A percentile compares a stretch with the other conserved stretches of the same genome.
Evolutionary conservation across 208 protist genomes (phyloP).

Genomic region (Herpetomonas tarakana): DNA sequence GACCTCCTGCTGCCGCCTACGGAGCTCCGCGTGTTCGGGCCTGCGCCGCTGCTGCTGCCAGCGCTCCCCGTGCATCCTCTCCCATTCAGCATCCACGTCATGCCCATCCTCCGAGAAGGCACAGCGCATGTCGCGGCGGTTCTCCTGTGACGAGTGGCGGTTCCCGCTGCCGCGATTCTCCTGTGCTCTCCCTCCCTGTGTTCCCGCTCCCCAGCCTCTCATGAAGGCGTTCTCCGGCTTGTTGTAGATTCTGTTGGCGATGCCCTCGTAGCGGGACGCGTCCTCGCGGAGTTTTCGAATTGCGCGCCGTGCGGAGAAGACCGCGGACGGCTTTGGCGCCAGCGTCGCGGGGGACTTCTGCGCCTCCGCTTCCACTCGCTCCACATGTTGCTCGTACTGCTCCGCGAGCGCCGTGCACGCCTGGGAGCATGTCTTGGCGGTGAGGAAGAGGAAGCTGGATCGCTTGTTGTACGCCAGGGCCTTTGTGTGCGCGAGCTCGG

Average conservation of each 20-base stretch:
- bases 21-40: conserved; percentile 65
- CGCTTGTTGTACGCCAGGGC: conserved; percentile 34
- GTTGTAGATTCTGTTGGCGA: conserved; percentile 57
- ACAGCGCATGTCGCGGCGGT: conserved; percentile 16
- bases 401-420: conserved; percentile 46
- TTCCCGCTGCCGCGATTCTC: neutral
- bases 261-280: conserved; percentile 58
- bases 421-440: conserved; percentile 51
- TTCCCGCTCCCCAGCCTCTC: conserved; percentile 11
- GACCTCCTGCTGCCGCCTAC: conserved; percentile 16
- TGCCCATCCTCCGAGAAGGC: conserved; percentile 39
- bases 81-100: conserved; percentile 52
- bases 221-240: conserved; percentile 76
- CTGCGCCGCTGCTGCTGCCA: conserved; percentile 59
- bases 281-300: conserved; percentile 73
- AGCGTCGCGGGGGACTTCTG: conserved; percentile 31
- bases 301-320: conserved; percentile 51
- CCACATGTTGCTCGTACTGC: conserved; percentile 55
- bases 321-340: conserved; percentile 38
- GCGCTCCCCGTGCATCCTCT: conserved; percentile 27
- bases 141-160: neutral
- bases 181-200: conserved; percentile 1
- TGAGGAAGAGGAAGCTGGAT: conserved; percentile 68
- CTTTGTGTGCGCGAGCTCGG: conserved; percentile 53
- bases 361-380: conserved; percentile 20